Evolutionary conservation across 1,139 yeast species (phyloP).

Genomic region (Geotrichum europaeum): DNA sequence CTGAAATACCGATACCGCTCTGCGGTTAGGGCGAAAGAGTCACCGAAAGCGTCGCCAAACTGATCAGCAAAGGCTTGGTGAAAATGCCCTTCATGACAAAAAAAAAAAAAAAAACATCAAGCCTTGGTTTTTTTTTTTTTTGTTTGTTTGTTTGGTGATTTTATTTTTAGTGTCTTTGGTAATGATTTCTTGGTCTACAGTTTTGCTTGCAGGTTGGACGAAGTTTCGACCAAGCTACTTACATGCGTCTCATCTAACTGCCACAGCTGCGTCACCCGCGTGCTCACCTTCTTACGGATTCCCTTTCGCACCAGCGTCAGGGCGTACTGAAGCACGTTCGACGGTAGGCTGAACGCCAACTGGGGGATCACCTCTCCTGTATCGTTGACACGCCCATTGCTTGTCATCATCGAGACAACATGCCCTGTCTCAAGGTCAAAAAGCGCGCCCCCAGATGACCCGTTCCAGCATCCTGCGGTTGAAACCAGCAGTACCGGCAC

Average conservation of each 20-base stretch:
- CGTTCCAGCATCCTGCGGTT: slow-evolving; percentile 68
- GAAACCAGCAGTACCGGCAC: slow-evolving; percentile 43
- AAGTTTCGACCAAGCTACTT: slow-evolving; percentile 10
- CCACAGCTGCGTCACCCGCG: slow-evolving; percentile 12
- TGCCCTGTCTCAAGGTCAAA: slow-evolving; percentile 34
- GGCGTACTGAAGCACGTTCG: slow-evolving; percentile 28
- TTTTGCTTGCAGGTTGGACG: neutral
- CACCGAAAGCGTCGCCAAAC: neutral
- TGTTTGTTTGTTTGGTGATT: too few relatives aligned
- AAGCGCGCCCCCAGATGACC: slow-evolving; percentile 69
- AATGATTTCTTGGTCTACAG: neutral
- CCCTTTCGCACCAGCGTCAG: slow-evolving; percentile 21
- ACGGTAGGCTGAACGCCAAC: slow-evolving; percentile 43
- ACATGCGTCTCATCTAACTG: slow-evolving; percentile 16
- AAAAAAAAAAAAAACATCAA: neutral
- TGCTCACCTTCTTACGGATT: slow-evolving; percentile 3
- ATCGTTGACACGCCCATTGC: slow-evolving; percentile 46
- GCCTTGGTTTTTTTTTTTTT: neutral
- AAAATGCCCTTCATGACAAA: neutral
- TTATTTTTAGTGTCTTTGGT: neutral
- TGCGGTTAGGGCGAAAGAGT: neutral
- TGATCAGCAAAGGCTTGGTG: neutral
- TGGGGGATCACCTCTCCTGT: slow-evolving; percentile 42
- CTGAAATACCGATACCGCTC: neutral
- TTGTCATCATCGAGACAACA: slow-evolving; percentile 55